Evolutionary conservation across 495 filamentous ascomycete genomes (phyloP).

Genomic region (Parmelia sp.): DNA sequence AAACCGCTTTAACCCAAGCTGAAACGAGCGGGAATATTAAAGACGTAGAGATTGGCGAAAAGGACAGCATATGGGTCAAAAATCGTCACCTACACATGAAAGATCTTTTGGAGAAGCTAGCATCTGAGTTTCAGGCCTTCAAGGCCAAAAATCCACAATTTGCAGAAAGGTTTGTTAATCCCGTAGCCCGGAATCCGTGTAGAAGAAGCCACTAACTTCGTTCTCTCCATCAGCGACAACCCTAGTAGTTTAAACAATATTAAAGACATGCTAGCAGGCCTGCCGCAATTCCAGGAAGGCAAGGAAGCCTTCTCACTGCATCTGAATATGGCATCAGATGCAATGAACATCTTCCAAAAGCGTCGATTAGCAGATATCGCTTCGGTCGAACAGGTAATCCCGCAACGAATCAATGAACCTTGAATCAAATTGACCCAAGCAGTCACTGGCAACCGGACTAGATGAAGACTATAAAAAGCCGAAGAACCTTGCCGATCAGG

Average conservation of each 20-base stretch:
- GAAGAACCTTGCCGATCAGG: constrained; percentile 76
- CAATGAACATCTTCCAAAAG: constrained; percentile 83
- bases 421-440: constrained; percentile 21
- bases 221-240: constrained; percentile 44
- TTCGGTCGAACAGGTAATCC: constrained; percentile 63
- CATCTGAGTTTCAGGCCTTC: constrained; percentile 87
- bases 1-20: constrained; percentile 68
- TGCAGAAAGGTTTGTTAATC: constrained; percentile 53
- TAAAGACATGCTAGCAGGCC: constrained; percentile 90
- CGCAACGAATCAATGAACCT: not conserved
- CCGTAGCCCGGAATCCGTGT: not conserved
- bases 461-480: constrained; percentile 90
- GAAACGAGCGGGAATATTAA: constrained; percentile 62
- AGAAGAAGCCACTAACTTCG: constrained; percentile 9
- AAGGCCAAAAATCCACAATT: constrained; percentile 91
- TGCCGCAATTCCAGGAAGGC: constrained; percentile 89
- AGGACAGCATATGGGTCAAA: constrained; percentile 87
- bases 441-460: constrained; percentile 81
- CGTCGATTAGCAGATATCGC: constrained; percentile 82
- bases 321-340: constrained; percentile 95
- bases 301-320: constrained; percentile 95
- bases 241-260: constrained; percentile 79
- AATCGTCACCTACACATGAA: constrained; percentile 96
- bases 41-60: constrained; percentile 82
- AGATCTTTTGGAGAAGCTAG: constrained; percentile 89